Percentiles rank a stretch among this genome's conserved stretches.
These are phyloP conservation scores for Tardiomyces blankii DNA, from an alignment of 1,139 yeast species.

Conservation along the genomic window DNA sequence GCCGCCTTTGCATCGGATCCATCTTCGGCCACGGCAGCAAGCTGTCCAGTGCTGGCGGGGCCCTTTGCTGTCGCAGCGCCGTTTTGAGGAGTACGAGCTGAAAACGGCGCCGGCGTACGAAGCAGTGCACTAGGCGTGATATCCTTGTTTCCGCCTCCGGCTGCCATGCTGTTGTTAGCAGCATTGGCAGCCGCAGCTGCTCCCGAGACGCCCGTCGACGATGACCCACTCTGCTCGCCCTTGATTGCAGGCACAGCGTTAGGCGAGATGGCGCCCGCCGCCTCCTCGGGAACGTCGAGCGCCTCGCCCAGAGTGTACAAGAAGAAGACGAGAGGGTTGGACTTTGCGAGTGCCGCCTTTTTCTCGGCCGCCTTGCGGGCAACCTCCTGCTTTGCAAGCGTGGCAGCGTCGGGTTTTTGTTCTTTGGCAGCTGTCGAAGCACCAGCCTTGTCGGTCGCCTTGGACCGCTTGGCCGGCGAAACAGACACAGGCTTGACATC, in stretches of 20 bases:
- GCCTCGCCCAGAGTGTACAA: conserved; percentile 20
- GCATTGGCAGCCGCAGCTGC: background rate
- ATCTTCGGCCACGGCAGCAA: background rate
- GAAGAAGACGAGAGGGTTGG: conserved; percentile 19
- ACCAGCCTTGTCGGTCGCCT: conserved; percentile 2
- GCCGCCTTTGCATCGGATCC: background rate
- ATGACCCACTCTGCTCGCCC: background rate
- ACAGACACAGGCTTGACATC: conserved; percentile 7
- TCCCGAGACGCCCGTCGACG: background rate
- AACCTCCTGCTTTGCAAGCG: conserved; percentile 10
- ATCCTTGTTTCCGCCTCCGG: background rate
- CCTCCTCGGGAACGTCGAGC: conserved; percentile 18
- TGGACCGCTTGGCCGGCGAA: conserved; percentile 2
- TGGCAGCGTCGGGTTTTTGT: conserved; percentile 16
- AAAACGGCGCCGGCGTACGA: conserved; percentile 18
- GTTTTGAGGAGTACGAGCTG: conserved; percentile 14
- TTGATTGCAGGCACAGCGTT: background rate
- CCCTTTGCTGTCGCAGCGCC: background rate
- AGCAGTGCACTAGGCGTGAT: conserved; percentile 15
- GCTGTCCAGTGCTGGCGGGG: background rate
- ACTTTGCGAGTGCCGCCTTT: conserved; percentile 16
- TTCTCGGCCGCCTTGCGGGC: conserved; percentile 2
- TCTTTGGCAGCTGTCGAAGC: conserved; percentile 15
- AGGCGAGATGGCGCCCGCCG: conserved; percentile 6
- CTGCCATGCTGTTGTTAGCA: background rate